Base-by-base conservation (phyloP, 345 rosid genomes). In the Geranium brycei region DNA sequence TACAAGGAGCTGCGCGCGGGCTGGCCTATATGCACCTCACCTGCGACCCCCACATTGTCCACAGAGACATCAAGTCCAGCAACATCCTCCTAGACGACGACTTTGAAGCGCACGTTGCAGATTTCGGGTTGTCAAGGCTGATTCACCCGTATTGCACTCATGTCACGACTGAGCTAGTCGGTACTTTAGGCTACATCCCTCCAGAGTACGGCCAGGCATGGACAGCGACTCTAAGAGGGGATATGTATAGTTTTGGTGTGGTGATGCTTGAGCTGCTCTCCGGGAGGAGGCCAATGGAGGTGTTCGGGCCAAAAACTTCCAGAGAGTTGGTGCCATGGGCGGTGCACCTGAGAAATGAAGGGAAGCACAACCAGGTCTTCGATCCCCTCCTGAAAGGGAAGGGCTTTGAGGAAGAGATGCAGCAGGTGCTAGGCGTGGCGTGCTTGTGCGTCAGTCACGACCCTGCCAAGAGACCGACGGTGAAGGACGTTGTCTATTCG, bases 201-300 rank as follows among this genome's bases (percentile, higher is more conserved):
- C 83, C 83, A 0, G 80, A 80, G 40, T 80, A 80, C 59, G 83
- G 77, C 32, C 83, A 80, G 38, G 68, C 80, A 53, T 80, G 80
- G 83, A 64, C 77, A 62, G 83, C 83, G 57, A 80, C 83, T 16
- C 59, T 80, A 17, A 71, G 83, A 62, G 83, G 83, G n/a, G 83
- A 80, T 30, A 62, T 80, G 41, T 80, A 80, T 74, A 79, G 83
- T 63, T 76, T 79, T 10, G 83, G 83, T 62, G 83, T 79, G 7
- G 80, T 79, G 31, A 74, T 79, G 75, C 74, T 79, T 41, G 83
- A 80, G 69, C 64, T 80, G 64, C 79, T 80, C 30, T 69, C 78
- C 5, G 79, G 80, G 63, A 80, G 67, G 74, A 74, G 83, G 31
- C 80, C 83, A 6, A 76, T 80, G 16, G 80, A 80, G 41, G 71